These are phyloP conservation scores for Rhodotorula graminis DNA, from an alignment of 768 basidiomycete genomes.

Conservation along the genomic window DNA sequence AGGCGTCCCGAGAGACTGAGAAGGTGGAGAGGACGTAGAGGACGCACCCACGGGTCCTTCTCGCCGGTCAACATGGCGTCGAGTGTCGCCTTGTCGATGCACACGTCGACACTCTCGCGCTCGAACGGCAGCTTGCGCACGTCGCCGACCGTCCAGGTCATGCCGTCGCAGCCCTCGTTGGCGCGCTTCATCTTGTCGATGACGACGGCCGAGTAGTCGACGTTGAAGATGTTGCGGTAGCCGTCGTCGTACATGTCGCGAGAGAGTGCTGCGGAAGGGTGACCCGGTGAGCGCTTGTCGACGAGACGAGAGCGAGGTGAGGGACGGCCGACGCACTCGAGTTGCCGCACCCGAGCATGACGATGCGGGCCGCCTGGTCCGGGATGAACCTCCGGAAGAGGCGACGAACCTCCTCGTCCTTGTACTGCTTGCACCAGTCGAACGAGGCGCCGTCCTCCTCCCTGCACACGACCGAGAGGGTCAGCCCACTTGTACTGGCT, in stretches of 20 bases:
- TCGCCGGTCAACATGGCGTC: constrained; percentile 76
- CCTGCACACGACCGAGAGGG: neutral
- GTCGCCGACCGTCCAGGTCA: constrained; percentile 84
- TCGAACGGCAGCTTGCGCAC: constrained; percentile 64
- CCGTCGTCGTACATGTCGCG: constrained; percentile 79
- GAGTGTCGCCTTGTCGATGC: constrained; percentile 82
- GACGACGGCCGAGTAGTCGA: constrained; percentile 74
- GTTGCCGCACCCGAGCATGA: constrained; percentile 76
- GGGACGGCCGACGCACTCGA: constrained; percentile 49
- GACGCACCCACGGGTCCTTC: constrained; percentile 49
- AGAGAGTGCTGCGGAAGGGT: neutral
- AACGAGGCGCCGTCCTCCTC: constrained; percentile 48
- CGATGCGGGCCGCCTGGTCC: constrained; percentile 57
- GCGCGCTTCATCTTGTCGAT: constrained; percentile 69
- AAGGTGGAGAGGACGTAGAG: neutral
- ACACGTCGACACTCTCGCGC: constrained; percentile 64
- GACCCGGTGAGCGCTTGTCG: neutral
- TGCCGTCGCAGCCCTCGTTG: constrained; percentile 55
- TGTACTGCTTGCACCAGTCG: constrained; percentile 84
- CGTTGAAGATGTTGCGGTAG: constrained; percentile 71
- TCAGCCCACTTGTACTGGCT: too few relatives aligned
- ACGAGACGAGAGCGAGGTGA: too few relatives aligned
- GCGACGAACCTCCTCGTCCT: constrained; percentile 63
- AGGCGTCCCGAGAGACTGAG: neutral
- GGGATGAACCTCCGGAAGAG: constrained; percentile 63